These are phyloP conservation scores for Phytophthora rubi DNA, from an alignment of 352 stramenopile species.

Conservation along the genomic window DNA sequence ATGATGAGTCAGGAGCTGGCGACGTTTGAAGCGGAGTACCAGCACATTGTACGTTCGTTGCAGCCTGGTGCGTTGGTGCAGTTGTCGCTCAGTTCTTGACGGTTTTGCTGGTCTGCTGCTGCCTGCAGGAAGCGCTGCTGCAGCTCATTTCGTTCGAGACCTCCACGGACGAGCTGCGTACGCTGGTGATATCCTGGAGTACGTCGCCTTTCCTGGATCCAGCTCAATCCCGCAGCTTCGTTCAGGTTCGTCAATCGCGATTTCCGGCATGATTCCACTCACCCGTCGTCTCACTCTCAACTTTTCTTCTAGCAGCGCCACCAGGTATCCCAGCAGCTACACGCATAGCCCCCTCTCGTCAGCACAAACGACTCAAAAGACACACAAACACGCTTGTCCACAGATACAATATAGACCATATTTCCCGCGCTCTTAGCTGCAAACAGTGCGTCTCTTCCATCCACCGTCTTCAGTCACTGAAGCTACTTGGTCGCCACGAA, in stretches of 20 bases:
- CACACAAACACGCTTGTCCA: background rate
- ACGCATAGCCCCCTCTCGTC: slow-evolving; percentile 7
- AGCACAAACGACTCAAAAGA: slow-evolving; percentile 3
- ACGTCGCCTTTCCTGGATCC: slow-evolving; percentile 81
- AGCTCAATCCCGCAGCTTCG: slow-evolving; percentile 50
- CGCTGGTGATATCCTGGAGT: slow-evolving; percentile 84
- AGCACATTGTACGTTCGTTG: slow-evolving; percentile 68
- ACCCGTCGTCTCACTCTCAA: background rate
- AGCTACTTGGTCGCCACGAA: slow-evolving; percentile 48
- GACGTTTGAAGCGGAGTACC: slow-evolving; percentile 81
- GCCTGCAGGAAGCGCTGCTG: slow-evolving; percentile 62
- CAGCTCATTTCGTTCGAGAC: slow-evolving; percentile 73
- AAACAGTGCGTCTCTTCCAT: background rate
- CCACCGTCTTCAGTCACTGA: background rate
- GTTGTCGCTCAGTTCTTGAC: slow-evolving; percentile 4
- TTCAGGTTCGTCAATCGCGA: slow-evolving; percentile 44
- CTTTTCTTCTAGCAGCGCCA: slow-evolving; percentile 35
- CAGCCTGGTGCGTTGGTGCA: background rate
- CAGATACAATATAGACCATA: slow-evolving; percentile 20
- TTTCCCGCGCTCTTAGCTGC: slow-evolving; percentile 15
- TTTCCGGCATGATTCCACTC: background rate
- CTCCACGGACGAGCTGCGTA: slow-evolving; percentile 71
- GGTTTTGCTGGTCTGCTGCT: background rate
- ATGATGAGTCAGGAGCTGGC: slow-evolving; percentile 73
- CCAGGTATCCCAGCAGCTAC: slow-evolving; percentile 39